phyloP scores from a whole-genome alignment of 768 basidiomycete genomes.

The Kwoniella dejecticola region DNA sequence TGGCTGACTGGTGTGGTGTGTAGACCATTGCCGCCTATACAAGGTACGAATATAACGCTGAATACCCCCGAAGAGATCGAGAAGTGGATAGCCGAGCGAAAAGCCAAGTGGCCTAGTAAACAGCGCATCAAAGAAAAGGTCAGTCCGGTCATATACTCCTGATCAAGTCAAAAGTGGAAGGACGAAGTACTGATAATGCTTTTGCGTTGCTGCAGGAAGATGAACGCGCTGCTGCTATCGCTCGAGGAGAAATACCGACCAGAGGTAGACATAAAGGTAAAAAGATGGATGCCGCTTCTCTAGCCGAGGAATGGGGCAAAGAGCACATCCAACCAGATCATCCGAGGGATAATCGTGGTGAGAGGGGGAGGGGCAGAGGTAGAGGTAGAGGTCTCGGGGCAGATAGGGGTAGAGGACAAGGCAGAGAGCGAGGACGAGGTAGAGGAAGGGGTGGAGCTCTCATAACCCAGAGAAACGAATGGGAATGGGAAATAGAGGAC shows the following conservation, averaged over 20 bases:
- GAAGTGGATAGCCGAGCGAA: slow-evolving; percentile 86
- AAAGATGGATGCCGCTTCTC: slow-evolving; percentile 21
- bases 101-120: slow-evolving; percentile 77
- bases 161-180: background rate
- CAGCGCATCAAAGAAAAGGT: slow-evolving; percentile 72
- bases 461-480: too few relatives aligned
- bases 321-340: background rate
- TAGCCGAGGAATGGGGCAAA: slow-evolving; percentile 29
- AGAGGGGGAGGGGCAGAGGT: background rate
- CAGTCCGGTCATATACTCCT: slow-evolving; percentile 3
- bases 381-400: slow-evolving; percentile 2
- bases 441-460: slow-evolving; percentile 23
- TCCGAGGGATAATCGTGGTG: background rate
- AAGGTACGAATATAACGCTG: slow-evolving; percentile 72
- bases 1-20: too few relatives aligned
- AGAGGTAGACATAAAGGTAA: slow-evolving; percentile 11
- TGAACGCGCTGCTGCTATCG: slow-evolving; percentile 74
- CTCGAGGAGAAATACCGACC: slow-evolving; percentile 66
- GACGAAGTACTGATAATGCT: background rate
- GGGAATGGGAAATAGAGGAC: slow-evolving; percentile 49
- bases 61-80: slow-evolving; percentile 79
- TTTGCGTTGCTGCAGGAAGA: slow-evolving; percentile 59
- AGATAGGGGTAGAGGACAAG: slow-evolving; percentile 14
- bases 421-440: slow-evolving; percentile 31
- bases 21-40: slow-evolving; percentile 49